These are phyloP conservation scores for Pyrenochaeta sp. DNA, from an alignment of 2,329 filamentous ascomycete species.

Conservation along the genomic window DNA sequence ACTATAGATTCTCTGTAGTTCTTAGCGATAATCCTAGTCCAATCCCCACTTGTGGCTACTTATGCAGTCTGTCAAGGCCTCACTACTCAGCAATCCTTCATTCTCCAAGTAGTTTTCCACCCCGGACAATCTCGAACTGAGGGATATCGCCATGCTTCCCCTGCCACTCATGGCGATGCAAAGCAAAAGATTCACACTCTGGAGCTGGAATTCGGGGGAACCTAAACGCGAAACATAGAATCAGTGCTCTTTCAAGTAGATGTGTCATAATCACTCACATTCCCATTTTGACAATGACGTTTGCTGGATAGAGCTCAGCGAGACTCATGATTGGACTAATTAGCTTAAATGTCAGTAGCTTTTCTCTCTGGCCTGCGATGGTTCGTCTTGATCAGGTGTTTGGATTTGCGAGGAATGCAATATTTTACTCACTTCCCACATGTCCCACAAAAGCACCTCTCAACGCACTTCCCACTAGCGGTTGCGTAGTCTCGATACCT, in stretches of 20 bases:
- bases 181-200: conserved; percentile 55
- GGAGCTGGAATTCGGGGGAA: conserved; percentile 57
- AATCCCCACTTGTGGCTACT: no score
- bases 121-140: conserved; percentile 51
- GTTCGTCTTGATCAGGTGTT: no score
- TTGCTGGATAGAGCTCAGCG: conserved; percentile 49
- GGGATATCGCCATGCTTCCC: conserved; percentile 47
- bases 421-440: conserved; percentile 45
- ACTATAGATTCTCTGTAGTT: background rate
- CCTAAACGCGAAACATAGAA: no score
- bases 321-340: conserved; percentile 60
- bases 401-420: no score
- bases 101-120: conserved; percentile 48
- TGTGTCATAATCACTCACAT: no score
- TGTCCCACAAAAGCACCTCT: conserved; percentile 58
- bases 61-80: no score
- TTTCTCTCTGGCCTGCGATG: no score
- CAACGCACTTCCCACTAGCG: conserved; percentile 55
- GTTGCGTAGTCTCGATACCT: conserved; percentile 55
- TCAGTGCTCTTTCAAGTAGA: no score
- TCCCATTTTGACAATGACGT: conserved; percentile 59
- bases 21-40: no score
- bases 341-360: background rate
- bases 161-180: conserved; percentile 56
- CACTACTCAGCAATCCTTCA: background rate